Evolutionary conservation across 106 monocot species (phyloP).

Genomic region (Dendrobium chrysotoxum): DNA sequence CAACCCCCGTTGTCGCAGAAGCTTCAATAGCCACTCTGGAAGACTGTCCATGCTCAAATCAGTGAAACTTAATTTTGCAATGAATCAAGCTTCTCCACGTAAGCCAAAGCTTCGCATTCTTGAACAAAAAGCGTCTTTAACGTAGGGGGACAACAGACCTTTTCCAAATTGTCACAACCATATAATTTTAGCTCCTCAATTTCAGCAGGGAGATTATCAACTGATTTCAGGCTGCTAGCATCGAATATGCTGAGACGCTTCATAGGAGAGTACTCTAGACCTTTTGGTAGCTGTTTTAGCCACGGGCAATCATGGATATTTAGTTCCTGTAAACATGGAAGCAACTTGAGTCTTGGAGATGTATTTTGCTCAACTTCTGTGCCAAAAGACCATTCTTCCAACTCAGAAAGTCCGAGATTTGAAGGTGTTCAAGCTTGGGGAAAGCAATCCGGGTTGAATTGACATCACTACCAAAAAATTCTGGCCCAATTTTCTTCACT

Average conservation of each 20-base stretch:
- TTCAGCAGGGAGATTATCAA: background rate
- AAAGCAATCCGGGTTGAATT: background rate
- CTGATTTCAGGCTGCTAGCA: background rate
- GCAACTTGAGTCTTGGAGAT: no score
- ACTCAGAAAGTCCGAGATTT: slow-evolving; percentile 9
- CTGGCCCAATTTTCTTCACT: slow-evolving; percentile 1
- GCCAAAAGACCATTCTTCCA: slow-evolving; percentile 27
- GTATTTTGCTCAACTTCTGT: background rate
- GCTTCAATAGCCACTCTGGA: slow-evolving; percentile 13
- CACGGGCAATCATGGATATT: background rate
- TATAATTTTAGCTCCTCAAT: background rate
- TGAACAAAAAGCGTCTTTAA: background rate
- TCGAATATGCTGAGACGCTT: background rate
- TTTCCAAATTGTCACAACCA: background rate
- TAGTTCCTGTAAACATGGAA: slow-evolving; percentile 2
- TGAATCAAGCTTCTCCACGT: background rate
- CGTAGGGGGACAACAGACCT: background rate
- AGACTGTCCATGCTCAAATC: background rate
- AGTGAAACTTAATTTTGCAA: background rate
- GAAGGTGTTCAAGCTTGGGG: slow-evolving; percentile 16
- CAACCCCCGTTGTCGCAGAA: background rate
- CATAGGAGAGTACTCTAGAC: slow-evolving; percentile 8
- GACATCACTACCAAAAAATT: background rate
- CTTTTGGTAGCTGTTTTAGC: slow-evolving; percentile 14
- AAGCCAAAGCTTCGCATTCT: background rate